These are phyloP conservation scores for Arthrobotrys conoides DNA, from an alignment of 2,329 filamentous ascomycete species.

Conservation along the genomic window DNA sequence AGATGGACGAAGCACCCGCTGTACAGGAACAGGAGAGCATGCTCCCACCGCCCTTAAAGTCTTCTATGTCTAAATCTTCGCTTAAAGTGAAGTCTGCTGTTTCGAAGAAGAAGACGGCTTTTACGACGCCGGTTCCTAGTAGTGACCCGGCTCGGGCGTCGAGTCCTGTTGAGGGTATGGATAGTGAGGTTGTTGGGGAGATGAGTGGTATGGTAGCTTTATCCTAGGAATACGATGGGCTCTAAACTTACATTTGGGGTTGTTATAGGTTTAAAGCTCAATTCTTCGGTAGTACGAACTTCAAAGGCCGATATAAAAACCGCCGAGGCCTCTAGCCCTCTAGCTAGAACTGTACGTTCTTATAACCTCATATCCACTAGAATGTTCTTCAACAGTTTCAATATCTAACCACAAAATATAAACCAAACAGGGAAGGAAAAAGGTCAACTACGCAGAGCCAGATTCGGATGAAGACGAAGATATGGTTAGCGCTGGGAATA, in stretches of 20 bases:
- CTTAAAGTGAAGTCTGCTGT: constrained; percentile 30
- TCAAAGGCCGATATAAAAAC: constrained; percentile 39
- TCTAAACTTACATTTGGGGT: not conserved
- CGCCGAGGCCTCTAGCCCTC: constrained; percentile 53
- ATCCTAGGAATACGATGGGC: not conserved
- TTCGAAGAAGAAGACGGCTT: constrained; percentile 38
- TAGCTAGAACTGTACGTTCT: constrained; percentile 40
- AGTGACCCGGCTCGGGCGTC: constrained; percentile 53
- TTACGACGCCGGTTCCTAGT: constrained; percentile 51
- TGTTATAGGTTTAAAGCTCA: constrained; percentile 40
- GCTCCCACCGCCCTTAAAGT: constrained; percentile 49
- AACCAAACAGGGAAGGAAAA: constrained; percentile 72
- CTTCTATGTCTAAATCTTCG: constrained; percentile 49
- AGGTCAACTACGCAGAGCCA: constrained; percentile 86
- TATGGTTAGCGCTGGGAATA: constrained; percentile 67
- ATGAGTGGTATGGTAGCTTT: constrained; percentile 43
- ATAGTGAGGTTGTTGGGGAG: constrained; percentile 45
- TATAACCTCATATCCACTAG: not conserved
- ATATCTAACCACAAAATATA: constrained; percentile 3
- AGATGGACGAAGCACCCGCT: constrained; percentile 62
- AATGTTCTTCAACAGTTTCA: not conserved
- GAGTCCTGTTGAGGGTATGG: constrained; percentile 47
- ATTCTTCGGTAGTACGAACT: constrained; percentile 45
- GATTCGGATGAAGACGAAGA: constrained; percentile 82
- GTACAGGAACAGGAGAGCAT: constrained; percentile 45